Evolutionary conservation across 371 early-diverging fungal genomes (phyloP).

Genomic region (Fennellomyces sp.): DNA sequence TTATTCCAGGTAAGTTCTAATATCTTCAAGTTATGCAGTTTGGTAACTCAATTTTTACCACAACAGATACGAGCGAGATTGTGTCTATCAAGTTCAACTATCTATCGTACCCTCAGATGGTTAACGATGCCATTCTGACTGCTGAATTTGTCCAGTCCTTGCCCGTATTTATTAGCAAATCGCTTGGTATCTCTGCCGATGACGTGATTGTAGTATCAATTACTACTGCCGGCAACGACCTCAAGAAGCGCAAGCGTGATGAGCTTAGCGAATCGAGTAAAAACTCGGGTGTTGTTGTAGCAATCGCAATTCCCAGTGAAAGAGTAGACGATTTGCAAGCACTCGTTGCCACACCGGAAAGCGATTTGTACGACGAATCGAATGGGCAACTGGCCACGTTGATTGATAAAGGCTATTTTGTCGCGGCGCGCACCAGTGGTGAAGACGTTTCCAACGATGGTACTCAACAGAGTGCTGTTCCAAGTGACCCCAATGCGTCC

Average conservation of each 20-base stretch:
- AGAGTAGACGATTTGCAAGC: conserved; percentile 21
- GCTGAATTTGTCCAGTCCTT: conserved; percentile 50
- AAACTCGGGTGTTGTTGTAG: conserved; percentile 36
- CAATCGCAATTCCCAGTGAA: conserved; percentile 37
- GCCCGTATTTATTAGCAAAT: conserved; percentile 33
- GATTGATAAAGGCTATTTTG: conserved; percentile 36
- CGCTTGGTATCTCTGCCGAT: conserved; percentile 28
- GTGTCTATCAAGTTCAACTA: conserved; percentile 45
- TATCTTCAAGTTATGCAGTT: neutral
- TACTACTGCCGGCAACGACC: conserved; percentile 23
- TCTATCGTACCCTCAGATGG: conserved; percentile 46
- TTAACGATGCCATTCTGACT: conserved; percentile 43
- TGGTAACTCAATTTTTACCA: too few relatives aligned
- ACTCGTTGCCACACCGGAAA: conserved; percentile 23
- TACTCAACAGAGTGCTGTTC: neutral
- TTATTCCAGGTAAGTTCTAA: conserved; percentile 37
- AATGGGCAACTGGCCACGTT: conserved; percentile 45
- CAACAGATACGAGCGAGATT: conserved; percentile 30
- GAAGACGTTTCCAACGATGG: neutral
- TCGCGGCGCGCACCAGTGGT: conserved; percentile 10
- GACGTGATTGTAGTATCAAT: conserved; percentile 52
- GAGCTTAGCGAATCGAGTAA: neutral
- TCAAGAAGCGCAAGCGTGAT: conserved; percentile 13
- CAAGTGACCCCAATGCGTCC: neutral
- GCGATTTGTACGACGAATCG: conserved; percentile 30